Percentiles rank a stretch among this genome's conserved stretches.
Conservation (phyloP, 805 yeast genomes). For the Zygotorulaspora sp. region DNA sequence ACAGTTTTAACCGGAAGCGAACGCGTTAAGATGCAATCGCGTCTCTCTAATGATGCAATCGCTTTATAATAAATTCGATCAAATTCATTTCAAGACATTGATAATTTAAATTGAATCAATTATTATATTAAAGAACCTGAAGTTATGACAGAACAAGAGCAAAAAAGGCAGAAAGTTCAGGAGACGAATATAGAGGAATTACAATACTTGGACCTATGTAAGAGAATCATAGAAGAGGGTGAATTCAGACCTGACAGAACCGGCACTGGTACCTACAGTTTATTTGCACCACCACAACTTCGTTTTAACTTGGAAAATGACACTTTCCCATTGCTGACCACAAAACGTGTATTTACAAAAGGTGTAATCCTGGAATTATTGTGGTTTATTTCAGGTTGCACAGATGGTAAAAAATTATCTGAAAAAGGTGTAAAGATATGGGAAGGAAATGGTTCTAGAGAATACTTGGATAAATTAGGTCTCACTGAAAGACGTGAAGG, state of each 20-base stretch:
- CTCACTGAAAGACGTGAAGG: conserved; percentile 79
- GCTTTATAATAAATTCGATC: too few relatives aligned
- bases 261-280: conserved; percentile 89
- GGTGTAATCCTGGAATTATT: conserved; percentile 85
- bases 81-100: too few relatives aligned
- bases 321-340: conserved; percentile 81
- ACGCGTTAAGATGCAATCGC: too few relatives aligned
- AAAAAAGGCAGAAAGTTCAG: conserved; percentile 8
- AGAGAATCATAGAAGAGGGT: conserved; percentile 72
- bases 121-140: too few relatives aligned
- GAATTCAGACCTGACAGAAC: conserved; percentile 94
- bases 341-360: conserved; percentile 84
- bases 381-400: conserved; percentile 89
- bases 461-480: conserved; percentile 80
- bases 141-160: conserved; percentile 13
- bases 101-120: too few relatives aligned
- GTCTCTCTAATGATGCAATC: too few relatives aligned
- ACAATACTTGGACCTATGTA: conserved; percentile 80
- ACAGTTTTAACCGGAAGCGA: too few relatives aligned
- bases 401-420: conserved; percentile 74
- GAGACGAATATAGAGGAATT: conserved; percentile 59
- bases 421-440: conserved; percentile 93
- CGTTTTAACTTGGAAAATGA: conserved; percentile 73
- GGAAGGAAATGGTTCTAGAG: conserved; percentile 98
- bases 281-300: conserved; percentile 95